These are phyloP conservation scores for Earliella scabrosa DNA, from an alignment of 1,284 basidiomycete species.

Conservation along the genomic window DNA sequence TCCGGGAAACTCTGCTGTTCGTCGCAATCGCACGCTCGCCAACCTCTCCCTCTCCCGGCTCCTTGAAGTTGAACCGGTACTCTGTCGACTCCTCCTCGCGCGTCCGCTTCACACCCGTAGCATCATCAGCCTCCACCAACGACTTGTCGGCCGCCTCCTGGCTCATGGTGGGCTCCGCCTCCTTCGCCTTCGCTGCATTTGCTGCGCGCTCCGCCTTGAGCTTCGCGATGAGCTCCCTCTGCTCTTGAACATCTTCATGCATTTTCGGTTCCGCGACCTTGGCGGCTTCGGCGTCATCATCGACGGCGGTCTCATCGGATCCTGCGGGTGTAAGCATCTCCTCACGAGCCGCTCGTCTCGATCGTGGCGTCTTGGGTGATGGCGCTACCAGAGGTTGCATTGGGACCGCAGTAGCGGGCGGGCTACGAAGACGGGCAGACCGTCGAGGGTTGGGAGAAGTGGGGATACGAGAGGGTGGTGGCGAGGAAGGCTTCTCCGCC, in stretches of 20 bases:
- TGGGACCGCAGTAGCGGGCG: slow-evolving; percentile 33
- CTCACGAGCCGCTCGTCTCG: slow-evolving; percentile 40
- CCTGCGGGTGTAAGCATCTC: slow-evolving; percentile 51
- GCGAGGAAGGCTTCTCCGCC: slow-evolving; percentile 22
- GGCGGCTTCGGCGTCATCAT: slow-evolving; percentile 57
- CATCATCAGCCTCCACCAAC: slow-evolving; percentile 25
- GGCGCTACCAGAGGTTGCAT: slow-evolving; percentile 34
- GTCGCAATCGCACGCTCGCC: slow-evolving; percentile 65
- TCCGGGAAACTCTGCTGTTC: slow-evolving; percentile 61
- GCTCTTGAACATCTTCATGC: slow-evolving; percentile 71
- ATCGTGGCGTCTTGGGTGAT: slow-evolving; percentile 45
- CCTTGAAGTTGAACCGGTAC: slow-evolving; percentile 64
- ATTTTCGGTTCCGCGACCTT: slow-evolving; percentile 66
- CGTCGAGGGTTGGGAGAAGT: slow-evolving; percentile 41
- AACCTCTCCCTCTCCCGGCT: slow-evolving; percentile 49
- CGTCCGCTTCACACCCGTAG: slow-evolving; percentile 43
- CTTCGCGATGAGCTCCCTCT: slow-evolving; percentile 68
- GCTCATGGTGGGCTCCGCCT: slow-evolving; percentile 16
- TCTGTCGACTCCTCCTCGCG: slow-evolving; percentile 59
- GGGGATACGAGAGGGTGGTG: slow-evolving; percentile 31
- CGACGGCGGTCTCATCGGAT: slow-evolving; percentile 64
- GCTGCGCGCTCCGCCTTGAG: slow-evolving; percentile 60
- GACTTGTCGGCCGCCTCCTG: slow-evolving; percentile 28
- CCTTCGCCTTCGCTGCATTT: slow-evolving; percentile 23
- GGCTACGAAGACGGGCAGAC: slow-evolving; percentile 58